These are phyloP conservation scores for Miscanthus sacchariflorus DNA, from an alignment of 202 grass and related monocot genomes.

Conservation along the genomic window DNA sequence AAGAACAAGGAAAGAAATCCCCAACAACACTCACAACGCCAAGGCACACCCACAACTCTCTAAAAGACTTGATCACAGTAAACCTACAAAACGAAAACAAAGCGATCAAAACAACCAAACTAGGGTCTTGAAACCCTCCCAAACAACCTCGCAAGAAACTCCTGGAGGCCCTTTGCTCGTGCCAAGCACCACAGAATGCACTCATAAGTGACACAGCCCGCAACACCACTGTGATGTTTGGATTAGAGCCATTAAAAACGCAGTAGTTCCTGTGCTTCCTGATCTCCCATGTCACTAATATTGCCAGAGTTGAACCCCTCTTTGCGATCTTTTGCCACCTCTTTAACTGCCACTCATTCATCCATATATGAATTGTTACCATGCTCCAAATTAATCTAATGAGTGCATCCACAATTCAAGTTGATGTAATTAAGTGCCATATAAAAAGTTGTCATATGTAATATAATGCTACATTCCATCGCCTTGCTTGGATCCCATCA, in stretches of 20 bases:
- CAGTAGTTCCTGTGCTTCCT: not conserved
- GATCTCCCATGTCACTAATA: not conserved
- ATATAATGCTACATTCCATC: not conserved
- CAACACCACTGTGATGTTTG: no score
- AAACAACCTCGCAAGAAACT: no score
- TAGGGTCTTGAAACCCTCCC: no score
- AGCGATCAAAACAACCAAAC: no score
- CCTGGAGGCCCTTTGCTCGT: no score
- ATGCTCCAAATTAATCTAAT: not conserved
- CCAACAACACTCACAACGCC: no score
- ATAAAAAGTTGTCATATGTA: not conserved
- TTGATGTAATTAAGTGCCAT: not conserved
- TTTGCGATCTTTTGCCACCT: not conserved
- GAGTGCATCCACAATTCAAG: not conserved
- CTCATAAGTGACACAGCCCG: no score
- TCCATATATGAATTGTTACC: not conserved
- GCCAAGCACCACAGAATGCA: no score
- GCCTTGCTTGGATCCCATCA: conserved; percentile 4
- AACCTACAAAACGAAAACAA: no score
- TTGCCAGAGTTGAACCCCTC: not conserved
- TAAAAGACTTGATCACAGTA: no score
- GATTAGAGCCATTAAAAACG: not conserved
- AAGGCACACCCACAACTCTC: no score
- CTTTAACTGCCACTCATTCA: not conserved
- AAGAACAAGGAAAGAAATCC: no score